These are phyloP conservation scores for Lecanicillium sp. DNA, from an alignment of 2,329 filamentous ascomycete genomes.

Conservation along the genomic window DNA sequence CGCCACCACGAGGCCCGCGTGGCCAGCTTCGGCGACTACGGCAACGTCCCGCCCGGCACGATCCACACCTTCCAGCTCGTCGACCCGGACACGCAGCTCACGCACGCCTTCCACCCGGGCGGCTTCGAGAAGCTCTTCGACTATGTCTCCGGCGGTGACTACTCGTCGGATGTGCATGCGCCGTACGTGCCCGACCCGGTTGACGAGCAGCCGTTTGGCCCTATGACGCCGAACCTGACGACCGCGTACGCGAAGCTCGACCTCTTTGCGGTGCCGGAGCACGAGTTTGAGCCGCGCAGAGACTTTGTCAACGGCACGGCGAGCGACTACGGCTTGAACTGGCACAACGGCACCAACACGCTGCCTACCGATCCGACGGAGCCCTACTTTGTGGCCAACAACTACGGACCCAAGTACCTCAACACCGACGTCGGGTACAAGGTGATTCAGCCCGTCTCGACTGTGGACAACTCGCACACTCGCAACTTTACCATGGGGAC, in stretches of 20 bases:
- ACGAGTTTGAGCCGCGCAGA: constrained; percentile 17
- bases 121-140: constrained; percentile 21
- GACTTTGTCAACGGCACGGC: constrained; percentile 20
- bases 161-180: constrained; percentile 10
- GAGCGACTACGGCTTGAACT: constrained; percentile 13
- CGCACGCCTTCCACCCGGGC: constrained; percentile 20
- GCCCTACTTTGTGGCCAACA: constrained; percentile 20
- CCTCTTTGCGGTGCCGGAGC: constrained; percentile 14
- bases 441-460: constrained; percentile 19
- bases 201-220: constrained; percentile 17
- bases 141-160: constrained; percentile 14
- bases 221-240: constrained; percentile 15
- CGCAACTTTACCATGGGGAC: constrained; percentile 20
- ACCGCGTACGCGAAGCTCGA: constrained; percentile 15
- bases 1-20: constrained; percentile 20
- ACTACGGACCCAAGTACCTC: constrained; percentile 20
- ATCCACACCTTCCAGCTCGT: constrained; percentile 21
- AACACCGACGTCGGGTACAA: constrained; percentile 19
- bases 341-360: constrained; percentile 19
- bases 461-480: constrained; percentile 14
- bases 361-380: constrained; percentile 9
- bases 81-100: constrained; percentile 19
- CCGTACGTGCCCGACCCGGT: constrained; percentile 16
- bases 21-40: constrained; percentile 19
- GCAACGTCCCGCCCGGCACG: constrained; percentile 17